Conservation (phyloP, 805 yeast species). For the Ogataea polymorpha region DNA sequence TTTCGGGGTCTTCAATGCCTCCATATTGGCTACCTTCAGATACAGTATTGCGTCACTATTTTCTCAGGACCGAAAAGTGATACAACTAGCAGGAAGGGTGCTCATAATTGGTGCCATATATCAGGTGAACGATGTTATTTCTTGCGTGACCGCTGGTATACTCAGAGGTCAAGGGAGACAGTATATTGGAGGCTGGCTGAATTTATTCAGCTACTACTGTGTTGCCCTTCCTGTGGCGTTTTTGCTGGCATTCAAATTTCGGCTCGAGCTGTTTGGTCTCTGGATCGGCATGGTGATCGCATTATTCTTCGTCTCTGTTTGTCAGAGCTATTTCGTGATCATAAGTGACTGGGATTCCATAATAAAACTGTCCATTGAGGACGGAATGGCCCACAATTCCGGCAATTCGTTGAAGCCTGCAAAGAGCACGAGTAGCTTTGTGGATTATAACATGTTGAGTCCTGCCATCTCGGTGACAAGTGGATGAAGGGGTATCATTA, state of each 20-base stretch:
- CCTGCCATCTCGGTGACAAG: constrained; percentile 23
- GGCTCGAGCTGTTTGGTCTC: constrained; percentile 53
- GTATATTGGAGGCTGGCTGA: constrained; percentile 57
- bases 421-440: constrained; percentile 18
- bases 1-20: constrained; percentile 45
- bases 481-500: background rate
- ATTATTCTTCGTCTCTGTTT: constrained; percentile 44
- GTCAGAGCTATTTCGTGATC: constrained; percentile 37
- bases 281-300: constrained; percentile 63
- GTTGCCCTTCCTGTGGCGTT: constrained; percentile 63
- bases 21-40: constrained; percentile 43
- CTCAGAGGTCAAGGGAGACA: constrained; percentile 78
- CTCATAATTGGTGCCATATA: constrained; percentile 64
- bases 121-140: constrained; percentile 67
- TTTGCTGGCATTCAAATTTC: constrained; percentile 47
- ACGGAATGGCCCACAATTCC: constrained; percentile 20
- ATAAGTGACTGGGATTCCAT: constrained; percentile 31
- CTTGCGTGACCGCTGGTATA: constrained; percentile 73
- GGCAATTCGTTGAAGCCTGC: constrained; percentile 10
- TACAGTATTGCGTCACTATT: constrained; percentile 47
- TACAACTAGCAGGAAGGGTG: constrained; percentile 45
- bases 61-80: constrained; percentile 58
- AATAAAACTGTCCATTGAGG: constrained; percentile 29
- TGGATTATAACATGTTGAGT: constrained; percentile 29
- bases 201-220: constrained; percentile 54